Evolutionary conservation across 148 eudicot genomes (phyloP).

Genomic region (Selenicereus undatus): DNA sequence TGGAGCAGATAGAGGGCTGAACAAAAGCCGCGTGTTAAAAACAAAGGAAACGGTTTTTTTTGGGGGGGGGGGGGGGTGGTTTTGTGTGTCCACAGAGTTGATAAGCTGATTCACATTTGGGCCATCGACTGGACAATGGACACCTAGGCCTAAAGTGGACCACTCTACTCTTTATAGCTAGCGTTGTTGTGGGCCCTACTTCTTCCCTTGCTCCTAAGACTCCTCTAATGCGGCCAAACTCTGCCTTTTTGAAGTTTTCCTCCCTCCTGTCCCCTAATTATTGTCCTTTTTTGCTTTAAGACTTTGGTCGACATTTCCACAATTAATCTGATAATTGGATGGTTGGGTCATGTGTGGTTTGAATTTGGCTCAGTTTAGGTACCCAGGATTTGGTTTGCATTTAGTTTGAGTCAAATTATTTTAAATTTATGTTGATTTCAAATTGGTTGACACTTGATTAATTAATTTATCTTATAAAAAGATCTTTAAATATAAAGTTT

Average conservation of each 20-base stretch:
- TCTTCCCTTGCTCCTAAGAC: conserved; percentile 18
- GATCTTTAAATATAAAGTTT: too few relatives aligned
- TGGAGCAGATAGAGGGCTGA: background rate
- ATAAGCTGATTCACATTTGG: conserved; percentile 23
- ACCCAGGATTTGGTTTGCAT: too few relatives aligned
- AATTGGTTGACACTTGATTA: too few relatives aligned
- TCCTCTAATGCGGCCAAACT: conserved; percentile 21
- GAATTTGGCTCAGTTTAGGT: too few relatives aligned
- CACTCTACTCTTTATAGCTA: conserved; percentile 17
- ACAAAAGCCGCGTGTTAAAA: conserved; percentile 12
- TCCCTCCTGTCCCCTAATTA: background rate
- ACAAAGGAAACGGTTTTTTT: too few relatives aligned
- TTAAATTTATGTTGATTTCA: too few relatives aligned
- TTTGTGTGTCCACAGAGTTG: background rate
- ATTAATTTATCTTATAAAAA: too few relatives aligned
- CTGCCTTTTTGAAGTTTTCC: conserved; percentile 21
- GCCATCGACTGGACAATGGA: background rate
- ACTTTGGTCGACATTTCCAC: too few relatives aligned
- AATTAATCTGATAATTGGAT: too few relatives aligned
- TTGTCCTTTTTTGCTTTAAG: conserved; percentile 6
- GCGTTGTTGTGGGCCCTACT: conserved; percentile 17
- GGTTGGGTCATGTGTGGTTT: too few relatives aligned
- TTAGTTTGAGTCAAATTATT: too few relatives aligned
- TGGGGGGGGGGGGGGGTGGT: too few relatives aligned
- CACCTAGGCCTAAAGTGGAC: conserved; percentile 15